phyloP scores from a whole-genome alignment of 495 filamentous ascomycete genomes.

The Podospora tetraspora region DNA sequence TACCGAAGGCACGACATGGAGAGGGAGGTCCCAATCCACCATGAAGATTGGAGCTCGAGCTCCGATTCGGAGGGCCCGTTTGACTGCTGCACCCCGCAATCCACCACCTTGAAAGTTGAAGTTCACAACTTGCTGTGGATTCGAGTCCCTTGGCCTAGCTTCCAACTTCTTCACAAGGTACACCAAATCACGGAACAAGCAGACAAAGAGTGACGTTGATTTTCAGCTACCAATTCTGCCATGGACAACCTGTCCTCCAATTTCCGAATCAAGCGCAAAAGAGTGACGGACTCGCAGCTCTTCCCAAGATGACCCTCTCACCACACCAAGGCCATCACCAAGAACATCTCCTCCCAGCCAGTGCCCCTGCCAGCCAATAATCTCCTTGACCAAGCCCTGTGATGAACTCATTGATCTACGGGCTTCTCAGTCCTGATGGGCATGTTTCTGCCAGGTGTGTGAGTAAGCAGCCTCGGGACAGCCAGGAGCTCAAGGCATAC shows the following conservation, averaged over 20 bases:
- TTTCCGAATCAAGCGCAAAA: constrained; percentile 21
- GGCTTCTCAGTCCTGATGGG: constrained; percentile 26
- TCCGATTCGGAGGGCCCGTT: background rate
- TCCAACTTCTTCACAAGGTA: background rate
- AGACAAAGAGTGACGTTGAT: constrained; percentile 21
- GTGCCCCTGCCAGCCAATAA: constrained; percentile 12
- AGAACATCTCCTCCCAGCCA: background rate
- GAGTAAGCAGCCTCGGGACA: background rate
- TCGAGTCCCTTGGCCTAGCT: background rate
- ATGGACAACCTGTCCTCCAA: constrained; percentile 11
- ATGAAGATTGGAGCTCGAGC: background rate
- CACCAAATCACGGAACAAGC: background rate
- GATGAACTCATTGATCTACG: constrained; percentile 19
- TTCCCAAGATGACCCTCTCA: constrained; percentile 3
- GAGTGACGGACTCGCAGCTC: constrained; percentile 27
- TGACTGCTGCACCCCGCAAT: background rate
- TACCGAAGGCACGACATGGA: background rate
- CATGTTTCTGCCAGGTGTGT: constrained; percentile 13
- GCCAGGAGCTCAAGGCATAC: constrained; percentile 7
- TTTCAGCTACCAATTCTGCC: constrained; percentile 11
- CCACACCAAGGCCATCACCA: background rate
- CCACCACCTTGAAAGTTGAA: background rate
- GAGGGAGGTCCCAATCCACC: background rate
- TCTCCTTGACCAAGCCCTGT: constrained; percentile 24
- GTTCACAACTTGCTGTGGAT: background rate